Conservation (phyloP, 2,329 filamentous ascomycete genomes). For the Trichoderma simmonsii region DNA sequence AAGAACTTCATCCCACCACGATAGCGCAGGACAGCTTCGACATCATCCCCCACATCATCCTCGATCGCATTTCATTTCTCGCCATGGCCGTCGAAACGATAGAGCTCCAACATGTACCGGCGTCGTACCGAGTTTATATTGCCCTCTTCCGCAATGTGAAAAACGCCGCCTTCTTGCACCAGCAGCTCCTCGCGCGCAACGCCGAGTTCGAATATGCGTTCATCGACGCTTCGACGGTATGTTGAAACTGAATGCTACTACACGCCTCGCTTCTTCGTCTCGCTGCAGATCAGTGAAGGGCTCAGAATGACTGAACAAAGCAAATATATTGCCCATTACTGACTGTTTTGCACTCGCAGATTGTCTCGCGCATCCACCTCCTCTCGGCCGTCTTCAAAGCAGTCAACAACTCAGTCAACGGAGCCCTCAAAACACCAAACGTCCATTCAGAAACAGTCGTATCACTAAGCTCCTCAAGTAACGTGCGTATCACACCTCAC, state of each 20-base stretch:
- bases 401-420: slow-evolving; percentile 61
- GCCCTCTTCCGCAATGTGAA: slow-evolving; percentile 71
- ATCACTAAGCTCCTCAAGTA: slow-evolving; percentile 76
- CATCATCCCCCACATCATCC: not conserved
- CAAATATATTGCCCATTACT: not conserved
- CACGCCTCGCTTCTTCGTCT: not conserved
- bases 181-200: slow-evolving; percentile 83
- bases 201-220: slow-evolving; percentile 88
- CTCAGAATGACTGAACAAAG: not conserved
- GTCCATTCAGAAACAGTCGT: slow-evolving; percentile 87
- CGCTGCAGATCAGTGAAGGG: not conserved
- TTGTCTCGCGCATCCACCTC: slow-evolving; percentile 69
- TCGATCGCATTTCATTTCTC: not conserved
- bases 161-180: slow-evolving; percentile 75
- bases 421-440: slow-evolving; percentile 71
- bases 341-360: slow-evolving; percentile 39
- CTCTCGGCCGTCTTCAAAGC: slow-evolving; percentile 75
- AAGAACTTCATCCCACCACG: not conserved
- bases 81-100: slow-evolving; percentile 58
- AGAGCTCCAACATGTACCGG: slow-evolving; percentile 71
- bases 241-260: slow-evolving; percentile 26
- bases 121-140: slow-evolving; percentile 64
- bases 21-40: not conserved
- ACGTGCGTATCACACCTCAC: slow-evolving; percentile 48
- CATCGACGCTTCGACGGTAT: slow-evolving; percentile 77